These are phyloP conservation scores for Cryptosporidium baileyi DNA, from an alignment of 169 alveolate species.

Conservation along the genomic window DNA sequence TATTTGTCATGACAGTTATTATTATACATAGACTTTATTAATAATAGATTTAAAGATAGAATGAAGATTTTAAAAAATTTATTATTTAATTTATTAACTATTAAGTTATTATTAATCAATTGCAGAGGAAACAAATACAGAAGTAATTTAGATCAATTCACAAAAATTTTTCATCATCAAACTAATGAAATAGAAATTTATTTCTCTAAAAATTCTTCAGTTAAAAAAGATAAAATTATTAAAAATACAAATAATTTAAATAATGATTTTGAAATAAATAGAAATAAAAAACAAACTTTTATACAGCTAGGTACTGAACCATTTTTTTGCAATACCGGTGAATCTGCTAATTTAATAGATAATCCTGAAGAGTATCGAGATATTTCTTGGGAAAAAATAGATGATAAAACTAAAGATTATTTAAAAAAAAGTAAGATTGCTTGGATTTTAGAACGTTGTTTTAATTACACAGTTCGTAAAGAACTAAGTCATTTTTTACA, in stretches of 20 bases:
- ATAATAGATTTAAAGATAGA: too few relatives aligned
- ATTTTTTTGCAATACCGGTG: background rate
- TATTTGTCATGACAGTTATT: too few relatives aligned
- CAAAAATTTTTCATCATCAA: constrained; percentile 16
- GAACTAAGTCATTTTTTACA: constrained; percentile 6
- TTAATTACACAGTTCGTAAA: constrained; percentile 4
- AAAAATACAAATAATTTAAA: background rate
- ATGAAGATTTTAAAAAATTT: too few relatives aligned
- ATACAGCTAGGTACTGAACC: constrained; percentile 2
- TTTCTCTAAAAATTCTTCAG: background rate
- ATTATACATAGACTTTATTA: too few relatives aligned
- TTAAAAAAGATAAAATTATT: background rate
- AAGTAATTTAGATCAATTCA: constrained; percentile 17
- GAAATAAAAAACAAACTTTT: background rate
- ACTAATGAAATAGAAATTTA: constrained; percentile 35
- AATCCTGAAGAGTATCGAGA: background rate
- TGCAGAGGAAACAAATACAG: constrained; percentile 49
- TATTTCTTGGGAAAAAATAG: constrained; percentile 25
- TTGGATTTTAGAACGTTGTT: constrained; percentile 52
- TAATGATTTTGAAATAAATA: background rate
- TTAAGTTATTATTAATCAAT: background rate
- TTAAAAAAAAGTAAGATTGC: constrained; percentile 20
- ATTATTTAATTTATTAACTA: background rate
- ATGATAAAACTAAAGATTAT: background rate
- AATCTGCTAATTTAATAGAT: background rate